Evolutionary conservation across 345 rosid species (phyloP).

Genomic region (Psidium guajava): DNA sequence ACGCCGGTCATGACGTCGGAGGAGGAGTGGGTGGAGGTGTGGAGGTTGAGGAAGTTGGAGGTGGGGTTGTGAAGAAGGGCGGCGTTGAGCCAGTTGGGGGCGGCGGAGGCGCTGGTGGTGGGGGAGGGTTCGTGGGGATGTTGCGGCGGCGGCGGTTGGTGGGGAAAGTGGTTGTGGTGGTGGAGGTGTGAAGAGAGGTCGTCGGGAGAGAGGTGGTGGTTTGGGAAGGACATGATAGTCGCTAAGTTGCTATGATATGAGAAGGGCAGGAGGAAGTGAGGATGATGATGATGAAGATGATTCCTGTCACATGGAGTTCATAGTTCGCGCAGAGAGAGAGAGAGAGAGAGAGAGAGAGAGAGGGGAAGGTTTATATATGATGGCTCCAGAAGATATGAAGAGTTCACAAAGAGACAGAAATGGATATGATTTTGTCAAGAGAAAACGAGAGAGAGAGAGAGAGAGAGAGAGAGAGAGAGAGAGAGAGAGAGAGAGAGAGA

Average conservation of each 20-base stretch:
- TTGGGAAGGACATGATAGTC: slow-evolving; percentile 58
- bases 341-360: neutral
- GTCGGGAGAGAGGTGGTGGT: slow-evolving; percentile 44
- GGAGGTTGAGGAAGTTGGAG: slow-evolving; percentile 72
- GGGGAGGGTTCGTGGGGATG: slow-evolving; percentile 23
- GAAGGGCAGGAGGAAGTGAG: neutral
- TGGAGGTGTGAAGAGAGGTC: slow-evolving; percentile 63
- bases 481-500: too few species aligned
- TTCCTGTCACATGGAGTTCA: neutral
- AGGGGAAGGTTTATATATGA: neutral
- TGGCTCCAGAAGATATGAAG: neutral
- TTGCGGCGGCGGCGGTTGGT: neutral
- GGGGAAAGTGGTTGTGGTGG: slow-evolving; percentile 7
- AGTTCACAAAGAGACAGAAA: slow-evolving; percentile 3
- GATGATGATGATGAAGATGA: neutral
- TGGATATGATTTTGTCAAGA: neutral
- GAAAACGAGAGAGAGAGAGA: neutral
- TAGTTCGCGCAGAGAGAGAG: neutral
- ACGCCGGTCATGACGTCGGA: slow-evolving; percentile 32
- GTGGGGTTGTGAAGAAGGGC: slow-evolving; percentile 9
- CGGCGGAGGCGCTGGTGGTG: slow-evolving; percentile 30
- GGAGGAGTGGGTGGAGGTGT: slow-evolving; percentile 20
- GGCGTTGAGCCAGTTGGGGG: slow-evolving; percentile 1
- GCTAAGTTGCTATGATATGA: neutral
- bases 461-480: neutral